Percentiles rank a stretch among this genome's conserved stretches.
phyloP scores from a whole-genome alignment of 1,139 yeast species.

The Taiozyma sp. region DNA sequence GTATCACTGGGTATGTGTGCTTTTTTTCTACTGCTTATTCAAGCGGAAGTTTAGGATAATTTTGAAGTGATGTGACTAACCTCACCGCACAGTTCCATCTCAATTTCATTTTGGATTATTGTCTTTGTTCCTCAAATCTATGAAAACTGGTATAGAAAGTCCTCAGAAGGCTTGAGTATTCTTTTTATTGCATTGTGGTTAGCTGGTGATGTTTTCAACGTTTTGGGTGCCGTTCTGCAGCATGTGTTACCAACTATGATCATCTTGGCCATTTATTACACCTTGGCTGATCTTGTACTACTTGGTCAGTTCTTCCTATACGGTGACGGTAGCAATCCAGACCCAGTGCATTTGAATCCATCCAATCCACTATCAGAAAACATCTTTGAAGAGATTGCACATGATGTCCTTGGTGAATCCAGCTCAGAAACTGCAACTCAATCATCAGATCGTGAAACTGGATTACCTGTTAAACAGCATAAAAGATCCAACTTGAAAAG shows the following conservation, averaged over 20 bases:
- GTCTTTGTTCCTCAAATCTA: slow-evolving; percentile 97
- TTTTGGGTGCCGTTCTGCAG: slow-evolving; percentile 81
- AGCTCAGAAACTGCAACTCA: slow-evolving; percentile 11
- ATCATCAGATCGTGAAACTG: slow-evolving; percentile 4
- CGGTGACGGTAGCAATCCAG: slow-evolving; percentile 44
- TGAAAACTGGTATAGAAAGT: slow-evolving; percentile 78
- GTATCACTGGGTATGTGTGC: slow-evolving; percentile 58
- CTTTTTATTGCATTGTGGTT: slow-evolving; percentile 82
- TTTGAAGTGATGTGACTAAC: not conserved
- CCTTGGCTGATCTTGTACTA: slow-evolving; percentile 81
- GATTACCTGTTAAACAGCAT: slow-evolving; percentile 1
- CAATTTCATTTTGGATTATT: slow-evolving; percentile 96
- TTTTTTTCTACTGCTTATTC: not conserved
- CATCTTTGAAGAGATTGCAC: slow-evolving; percentile 49
- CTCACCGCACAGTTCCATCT: slow-evolving; percentile 40
- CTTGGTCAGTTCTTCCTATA: slow-evolving; percentile 78
- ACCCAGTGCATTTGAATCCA: slow-evolving; percentile 78
- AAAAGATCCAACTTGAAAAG: slow-evolving; percentile 17
- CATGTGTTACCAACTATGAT: slow-evolving; percentile 92
- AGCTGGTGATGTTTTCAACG: slow-evolving; percentile 87
- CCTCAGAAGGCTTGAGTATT: slow-evolving; percentile 82
- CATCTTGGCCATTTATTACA: slow-evolving; percentile 83
- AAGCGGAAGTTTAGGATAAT: not conserved
- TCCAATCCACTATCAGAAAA: slow-evolving; percentile 81
- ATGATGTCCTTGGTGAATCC: slow-evolving; percentile 21